Base-by-base conservation (phyloP, 2,329 filamentous ascomycete species). In the Celoporthe dispersa region DNA sequence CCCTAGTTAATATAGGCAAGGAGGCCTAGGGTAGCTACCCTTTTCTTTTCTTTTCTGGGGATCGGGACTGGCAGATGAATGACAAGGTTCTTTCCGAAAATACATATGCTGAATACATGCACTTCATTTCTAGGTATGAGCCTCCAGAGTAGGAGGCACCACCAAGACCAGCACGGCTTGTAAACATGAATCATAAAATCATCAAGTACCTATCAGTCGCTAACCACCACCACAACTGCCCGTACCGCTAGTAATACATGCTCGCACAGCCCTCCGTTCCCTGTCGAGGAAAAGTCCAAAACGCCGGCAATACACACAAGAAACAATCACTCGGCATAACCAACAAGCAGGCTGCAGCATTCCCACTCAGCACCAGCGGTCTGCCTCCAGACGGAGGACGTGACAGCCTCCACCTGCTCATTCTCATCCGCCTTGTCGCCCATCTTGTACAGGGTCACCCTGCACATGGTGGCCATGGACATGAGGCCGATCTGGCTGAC, bases 401-500 rank as follows among this genome's bases (percentile, higher is more conserved):
- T 76, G 9, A 73, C 77, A 0, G 77, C 78, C 61, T 77, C 74
- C 16, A 77, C 73, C 71, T 79, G 75, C 66, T 77, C 73, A 12
- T 73, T 74, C 60, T 75, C 74, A 28, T 77, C 72, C 16, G 71
- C 74, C 62, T 74, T 75, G 57, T 71, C 12, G 3, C 71, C 72
- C 57, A 75, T 71, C 44, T 72, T 67, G 68, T 75, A 80, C 61
- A 80, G 66, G 9, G 73, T 79, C 4, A 80, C 61, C 67, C 77
- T 76, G 70, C 80, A 81, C 59, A 80, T 76, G 68, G 78, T 68
- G 12, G 77, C 74, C 12, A 81, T 78, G 3, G 79, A 78, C 80
- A 81, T 81, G 35, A 81, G 72, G 59, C 78, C 80, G 28, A 80
- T 77, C 77, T 81, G 79, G 51, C 79, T 78, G n/a, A 80, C 78